phyloP scores from a whole-genome alignment of 2,329 filamentous ascomycete genomes.

The Zasmidium citrigriseum region DNA sequence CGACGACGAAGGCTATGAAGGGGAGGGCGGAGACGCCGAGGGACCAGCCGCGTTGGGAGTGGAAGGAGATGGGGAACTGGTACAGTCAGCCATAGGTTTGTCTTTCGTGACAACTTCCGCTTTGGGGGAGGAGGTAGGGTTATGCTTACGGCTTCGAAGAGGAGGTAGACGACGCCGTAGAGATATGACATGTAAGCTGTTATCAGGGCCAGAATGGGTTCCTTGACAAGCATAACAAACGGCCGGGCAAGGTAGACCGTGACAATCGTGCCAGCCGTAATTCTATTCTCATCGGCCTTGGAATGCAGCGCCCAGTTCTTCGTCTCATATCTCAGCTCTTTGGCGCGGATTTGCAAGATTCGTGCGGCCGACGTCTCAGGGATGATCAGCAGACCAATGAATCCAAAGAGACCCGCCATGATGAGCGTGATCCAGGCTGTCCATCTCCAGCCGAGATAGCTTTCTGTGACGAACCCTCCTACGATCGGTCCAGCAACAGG shows the following conservation, averaged over 20 bases:
- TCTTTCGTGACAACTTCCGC: background rate
- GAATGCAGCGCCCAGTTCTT: constrained; percentile 50
- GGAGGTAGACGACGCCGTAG: constrained; percentile 36
- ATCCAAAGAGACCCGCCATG: constrained; percentile 45
- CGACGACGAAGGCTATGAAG: constrained; percentile 29
- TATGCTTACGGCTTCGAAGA: constrained; percentile 45
- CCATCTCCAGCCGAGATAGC: constrained; percentile 32
- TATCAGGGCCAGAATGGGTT: constrained; percentile 32
- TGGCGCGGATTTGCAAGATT: constrained; percentile 52
- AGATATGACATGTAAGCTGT: constrained; percentile 32
- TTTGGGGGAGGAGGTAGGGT: background rate
- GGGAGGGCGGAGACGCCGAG: constrained; percentile 30
- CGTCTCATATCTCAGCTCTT: constrained; percentile 50
- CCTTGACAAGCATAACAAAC: constrained; percentile 30
- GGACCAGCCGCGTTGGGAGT: constrained; percentile 27
- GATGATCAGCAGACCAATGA: constrained; percentile 47
- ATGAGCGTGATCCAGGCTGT: constrained; percentile 36
- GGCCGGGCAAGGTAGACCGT: constrained; percentile 29
- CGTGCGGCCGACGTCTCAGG: constrained; percentile 54
- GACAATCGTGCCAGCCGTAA: constrained; percentile 35
- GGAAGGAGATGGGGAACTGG: constrained; percentile 34
- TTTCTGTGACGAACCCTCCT: constrained; percentile 19
- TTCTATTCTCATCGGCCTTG: constrained; percentile 45
- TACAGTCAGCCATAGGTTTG: background rate
- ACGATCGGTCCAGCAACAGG: constrained; percentile 29